Conservation (phyloP, 768 basidiomycete genomes). For the Nidularia sp. region DNA sequence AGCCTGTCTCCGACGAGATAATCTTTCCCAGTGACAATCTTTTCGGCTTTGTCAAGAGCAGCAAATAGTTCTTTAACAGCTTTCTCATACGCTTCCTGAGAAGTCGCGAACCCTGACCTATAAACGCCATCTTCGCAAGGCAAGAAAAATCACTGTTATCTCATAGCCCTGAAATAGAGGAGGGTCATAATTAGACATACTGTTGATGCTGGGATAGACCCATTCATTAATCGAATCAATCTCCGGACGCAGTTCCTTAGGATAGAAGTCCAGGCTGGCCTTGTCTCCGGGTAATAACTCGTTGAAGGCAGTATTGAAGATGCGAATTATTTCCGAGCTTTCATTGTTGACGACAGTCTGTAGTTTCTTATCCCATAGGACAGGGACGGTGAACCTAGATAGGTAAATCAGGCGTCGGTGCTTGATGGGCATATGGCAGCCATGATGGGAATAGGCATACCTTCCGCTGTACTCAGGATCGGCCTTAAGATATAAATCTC, state of each 20-base stretch:
- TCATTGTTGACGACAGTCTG: slow-evolving; percentile 95
- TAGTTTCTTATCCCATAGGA: slow-evolving; percentile 90
- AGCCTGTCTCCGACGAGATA: slow-evolving; percentile 81
- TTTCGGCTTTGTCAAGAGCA: slow-evolving; percentile 79
- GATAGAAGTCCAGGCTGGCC: slow-evolving; percentile 73
- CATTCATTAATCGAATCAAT: slow-evolving; percentile 85
- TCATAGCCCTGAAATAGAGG: background rate
- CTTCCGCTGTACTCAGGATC: slow-evolving; percentile 70
- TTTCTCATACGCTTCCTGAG: slow-evolving; percentile 75
- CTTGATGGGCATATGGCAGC: background rate
- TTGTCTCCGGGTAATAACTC: slow-evolving; percentile 62
- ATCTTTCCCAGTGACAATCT: slow-evolving; percentile 69
- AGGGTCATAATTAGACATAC: slow-evolving; percentile 33
- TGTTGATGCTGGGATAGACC: slow-evolving; percentile 84
- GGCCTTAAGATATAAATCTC: slow-evolving; percentile 80
- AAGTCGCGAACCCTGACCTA: slow-evolving; percentile 81
- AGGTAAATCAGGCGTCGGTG: background rate
- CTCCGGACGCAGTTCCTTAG: slow-evolving; percentile 59
- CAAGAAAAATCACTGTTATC: background rate
- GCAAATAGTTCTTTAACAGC: slow-evolving; percentile 74
- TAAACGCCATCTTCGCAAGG: slow-evolving; percentile 73
- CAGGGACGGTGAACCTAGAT: slow-evolving; percentile 76
- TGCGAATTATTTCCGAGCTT: slow-evolving; percentile 90
- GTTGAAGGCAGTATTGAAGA: slow-evolving; percentile 87
- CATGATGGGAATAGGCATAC: slow-evolving; percentile 19